Conservation (phyloP, 1,139 yeast genomes). For the Pneumocystis jirovecii region DNA sequence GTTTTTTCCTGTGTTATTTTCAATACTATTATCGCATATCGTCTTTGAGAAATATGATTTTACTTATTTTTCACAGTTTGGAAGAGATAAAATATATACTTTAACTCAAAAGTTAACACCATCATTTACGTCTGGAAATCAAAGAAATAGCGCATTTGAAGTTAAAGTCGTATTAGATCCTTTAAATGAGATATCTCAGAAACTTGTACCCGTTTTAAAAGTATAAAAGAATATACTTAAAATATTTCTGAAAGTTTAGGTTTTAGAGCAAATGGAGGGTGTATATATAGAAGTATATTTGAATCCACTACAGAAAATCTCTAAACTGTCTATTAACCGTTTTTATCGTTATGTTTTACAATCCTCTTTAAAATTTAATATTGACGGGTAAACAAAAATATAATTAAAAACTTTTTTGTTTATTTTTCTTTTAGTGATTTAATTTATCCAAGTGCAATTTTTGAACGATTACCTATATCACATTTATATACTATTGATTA, state of each 20-base stretch:
- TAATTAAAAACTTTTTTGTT: background rate
- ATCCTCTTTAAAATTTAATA: conserved; percentile 29
- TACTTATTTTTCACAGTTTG: background rate
- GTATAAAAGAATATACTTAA: background rate
- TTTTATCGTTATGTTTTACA: conserved; percentile 41
- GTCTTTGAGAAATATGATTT: background rate
- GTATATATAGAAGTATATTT: conserved; percentile 38
- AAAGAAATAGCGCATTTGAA: conserved; percentile 24
- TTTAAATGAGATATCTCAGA: conserved; percentile 51
- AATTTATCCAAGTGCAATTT: conserved; percentile 20
- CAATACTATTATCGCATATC: background rate
- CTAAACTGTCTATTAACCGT: conserved; percentile 38
- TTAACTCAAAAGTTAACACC: conserved; percentile 6
- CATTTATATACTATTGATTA: conserved; percentile 42
- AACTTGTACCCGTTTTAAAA: conserved; percentile 37
- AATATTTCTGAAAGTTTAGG: conserved; percentile 3
- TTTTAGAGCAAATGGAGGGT: conserved; percentile 28
- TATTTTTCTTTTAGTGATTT: conserved; percentile 10
- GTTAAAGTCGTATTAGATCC: conserved; percentile 59
- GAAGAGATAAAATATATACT: background rate
- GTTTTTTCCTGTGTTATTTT: background rate
- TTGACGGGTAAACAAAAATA: conserved; percentile 22
- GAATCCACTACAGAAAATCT: conserved; percentile 38
- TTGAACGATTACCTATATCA: conserved; percentile 34
- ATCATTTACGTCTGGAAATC: conserved; percentile 17